Base-by-base conservation (phyloP, 1,139 yeast species). In the Yamadazyma taylorii region DNA sequence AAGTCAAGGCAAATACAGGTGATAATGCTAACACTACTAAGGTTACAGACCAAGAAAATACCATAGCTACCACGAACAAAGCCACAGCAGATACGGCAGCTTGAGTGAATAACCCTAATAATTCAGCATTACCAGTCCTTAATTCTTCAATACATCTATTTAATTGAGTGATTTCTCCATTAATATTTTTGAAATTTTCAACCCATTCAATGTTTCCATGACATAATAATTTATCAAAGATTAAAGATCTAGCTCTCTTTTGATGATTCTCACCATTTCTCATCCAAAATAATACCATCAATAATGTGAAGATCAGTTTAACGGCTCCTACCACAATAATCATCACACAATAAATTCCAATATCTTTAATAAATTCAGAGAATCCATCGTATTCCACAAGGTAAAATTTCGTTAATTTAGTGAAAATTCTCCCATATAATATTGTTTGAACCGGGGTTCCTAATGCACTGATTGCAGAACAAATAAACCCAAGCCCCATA, bases 1-100 rank as follows among this genome's bases (percentile, higher is more conserved):
- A 79, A 13, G 75, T 46, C 0, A 70, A 12, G 0, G 69, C 69
- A 46, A 92, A 76, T 0, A 88, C 27, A 0, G 98, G 98, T 3
- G 87, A 53, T 7, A 84, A 72, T 1, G 87, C 81, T 43, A 90
- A 55, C 14, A 85, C 76, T 0, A 92, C 77, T 23, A 92, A 58
- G 0, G 97, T 86, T 10, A 92, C 69, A 3, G 85, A 72, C 97
- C 97, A 90, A 0, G 95, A 85, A 43, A 79, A 82, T 42, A 74
- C 72, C 58, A 92, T 74, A 0, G 97, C 82, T 2, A 87, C 78
- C 1, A 76, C 71, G 2, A 85, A 58, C 5, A 86, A 65, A 0
- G 86, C 76, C 5, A 79, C 37, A 0, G 79, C 63, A 0, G 85
- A 69, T 1, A 78, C 70, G 3, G 69, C 19, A 4, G 79, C 71